These are phyloP conservation scores for Cutaneotrichosporon cutaneum DNA, from an alignment of 1,284 basidiomycete genomes.

Conservation along the genomic window DNA sequence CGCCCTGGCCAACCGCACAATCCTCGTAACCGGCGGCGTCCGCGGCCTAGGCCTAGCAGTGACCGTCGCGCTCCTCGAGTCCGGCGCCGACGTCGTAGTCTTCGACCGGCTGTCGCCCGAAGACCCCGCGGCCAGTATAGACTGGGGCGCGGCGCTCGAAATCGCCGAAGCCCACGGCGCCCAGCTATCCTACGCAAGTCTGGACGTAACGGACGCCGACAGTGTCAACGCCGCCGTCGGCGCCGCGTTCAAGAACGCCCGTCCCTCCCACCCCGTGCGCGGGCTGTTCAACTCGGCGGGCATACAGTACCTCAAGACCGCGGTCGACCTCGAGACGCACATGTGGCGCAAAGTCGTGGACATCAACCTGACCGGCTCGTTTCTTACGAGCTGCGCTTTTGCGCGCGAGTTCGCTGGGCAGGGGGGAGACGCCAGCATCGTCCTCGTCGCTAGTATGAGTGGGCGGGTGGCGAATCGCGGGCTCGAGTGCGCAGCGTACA, in stretches of 20 bases:
- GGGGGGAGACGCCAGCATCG: constrained; percentile 54
- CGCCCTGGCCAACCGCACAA: constrained; percentile 67
- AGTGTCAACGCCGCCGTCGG: constrained; percentile 60
- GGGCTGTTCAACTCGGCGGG: constrained; percentile 69
- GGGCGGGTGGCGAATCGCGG: constrained; percentile 75
- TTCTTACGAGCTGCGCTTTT: constrained; percentile 75
- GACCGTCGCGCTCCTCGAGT: constrained; percentile 70
- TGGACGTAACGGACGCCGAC: constrained; percentile 64
- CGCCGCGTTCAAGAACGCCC: constrained; percentile 65
- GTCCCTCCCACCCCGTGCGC: constrained; percentile 50
- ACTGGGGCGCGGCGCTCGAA: constrained; percentile 61
- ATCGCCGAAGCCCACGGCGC: constrained; percentile 56
- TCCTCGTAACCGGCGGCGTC: constrained; percentile 72
- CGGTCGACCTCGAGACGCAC: constrained; percentile 66
- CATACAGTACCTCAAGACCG: constrained; percentile 63
- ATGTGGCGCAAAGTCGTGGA: constrained; percentile 69
- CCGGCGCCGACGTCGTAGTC: constrained; percentile 73
- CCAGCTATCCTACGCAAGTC: constrained; percentile 64
- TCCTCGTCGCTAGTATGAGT: constrained; percentile 80
- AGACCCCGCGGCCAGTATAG: constrained; percentile 52
- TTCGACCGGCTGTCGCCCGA: constrained; percentile 68
- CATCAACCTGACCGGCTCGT: constrained; percentile 72
- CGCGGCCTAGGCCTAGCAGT: constrained; percentile 76
- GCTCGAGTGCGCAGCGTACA: constrained; percentile 48
- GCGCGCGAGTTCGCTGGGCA: constrained; percentile 71